A percentile compares a stretch with the other conserved stretches of the same genome.
phyloP scores from a whole-genome alignment of 257 asterid species.

The Scutellaria galericulata region DNA sequence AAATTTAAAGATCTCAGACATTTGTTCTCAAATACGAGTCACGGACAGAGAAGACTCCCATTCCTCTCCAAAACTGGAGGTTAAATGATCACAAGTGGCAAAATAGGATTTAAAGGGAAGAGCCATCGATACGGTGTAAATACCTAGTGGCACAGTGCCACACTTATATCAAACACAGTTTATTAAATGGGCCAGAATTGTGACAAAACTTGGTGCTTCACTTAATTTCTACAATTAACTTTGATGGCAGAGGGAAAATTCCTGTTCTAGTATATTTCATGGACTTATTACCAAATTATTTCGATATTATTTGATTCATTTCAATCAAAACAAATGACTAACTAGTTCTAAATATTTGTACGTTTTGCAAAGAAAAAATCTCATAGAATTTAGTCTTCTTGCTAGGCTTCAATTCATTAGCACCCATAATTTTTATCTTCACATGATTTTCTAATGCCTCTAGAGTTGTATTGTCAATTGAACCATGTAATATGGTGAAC shows the following conservation, averaged over 20 bases:
- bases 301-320: neutral
- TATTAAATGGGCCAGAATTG: too few relatives aligned
- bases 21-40: neutral
- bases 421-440: neutral
- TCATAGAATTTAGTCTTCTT: neutral
- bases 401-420: neutral
- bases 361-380: neutral
- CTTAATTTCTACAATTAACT: neutral
- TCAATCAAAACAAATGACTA: neutral
- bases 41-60: neutral
- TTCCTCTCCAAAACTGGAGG: neutral
- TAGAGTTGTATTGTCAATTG: too few relatives aligned
- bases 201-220: neutral
- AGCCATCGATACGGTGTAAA: too few relatives aligned
- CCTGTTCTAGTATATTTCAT: neutral
- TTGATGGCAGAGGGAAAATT: neutral
- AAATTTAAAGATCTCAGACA: slow-evolving; percentile 3
- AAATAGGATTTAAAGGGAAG: neutral
- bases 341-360: neutral
- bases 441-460: neutral
- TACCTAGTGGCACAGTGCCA: too few relatives aligned
- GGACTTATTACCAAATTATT: too few relatives aligned
- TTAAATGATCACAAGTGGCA: neutral
- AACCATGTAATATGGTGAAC: too few relatives aligned
- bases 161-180: too few relatives aligned